A percentile compares a stretch with the other conserved stretches of the same genome.
Evolutionary conservation across 2,329 filamentous ascomycete species (phyloP).

Genomic region (Taxawa tesnikishii): DNA sequence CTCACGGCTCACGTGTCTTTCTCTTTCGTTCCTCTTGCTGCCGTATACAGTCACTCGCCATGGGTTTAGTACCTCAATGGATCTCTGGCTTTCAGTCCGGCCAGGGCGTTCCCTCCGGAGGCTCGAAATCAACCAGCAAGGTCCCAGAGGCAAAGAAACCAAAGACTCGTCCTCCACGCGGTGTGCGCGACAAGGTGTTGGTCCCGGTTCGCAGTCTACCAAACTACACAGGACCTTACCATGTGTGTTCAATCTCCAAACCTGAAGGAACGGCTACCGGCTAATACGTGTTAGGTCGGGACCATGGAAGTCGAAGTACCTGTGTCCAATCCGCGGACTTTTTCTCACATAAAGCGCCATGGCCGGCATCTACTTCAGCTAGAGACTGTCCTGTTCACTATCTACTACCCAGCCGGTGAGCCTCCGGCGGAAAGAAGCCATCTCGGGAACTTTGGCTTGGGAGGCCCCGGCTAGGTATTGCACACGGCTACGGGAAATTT

Average conservation of each 20-base stretch:
- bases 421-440: slow-evolving; percentile 26
- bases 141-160: slow-evolving; percentile 34
- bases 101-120: slow-evolving; percentile 1
- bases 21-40: no score
- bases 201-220: slow-evolving; percentile 34
- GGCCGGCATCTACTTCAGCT: slow-evolving; percentile 36
- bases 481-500: slow-evolving; percentile 52
- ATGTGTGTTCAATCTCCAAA: slow-evolving; percentile 10
- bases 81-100: slow-evolving; percentile 4
- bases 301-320: slow-evolving; percentile 46
- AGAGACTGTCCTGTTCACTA: slow-evolving; percentile 49
- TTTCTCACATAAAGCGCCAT: slow-evolving; percentile 39
- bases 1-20: no score
- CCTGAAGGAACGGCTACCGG: slow-evolving; percentile 6
- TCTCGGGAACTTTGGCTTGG: slow-evolving; percentile 51
- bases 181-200: slow-evolving; percentile 34
- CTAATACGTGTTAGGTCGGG: slow-evolving; percentile 19
- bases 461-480: slow-evolving; percentile 41
- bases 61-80: slow-evolving; percentile 6
- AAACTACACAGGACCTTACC: slow-evolving; percentile 40
- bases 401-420: slow-evolving; percentile 49
- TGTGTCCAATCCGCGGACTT: slow-evolving; percentile 30
- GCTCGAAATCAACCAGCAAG: slow-evolving; percentile 11
- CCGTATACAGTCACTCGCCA: no score
- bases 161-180: slow-evolving; percentile 32